A percentile compares a stretch with the other conserved stretches of the same genome.
Conservation (phyloP, 192 early-diverging fungal species). For the Phycomyces blakesleeanus region DNA sequence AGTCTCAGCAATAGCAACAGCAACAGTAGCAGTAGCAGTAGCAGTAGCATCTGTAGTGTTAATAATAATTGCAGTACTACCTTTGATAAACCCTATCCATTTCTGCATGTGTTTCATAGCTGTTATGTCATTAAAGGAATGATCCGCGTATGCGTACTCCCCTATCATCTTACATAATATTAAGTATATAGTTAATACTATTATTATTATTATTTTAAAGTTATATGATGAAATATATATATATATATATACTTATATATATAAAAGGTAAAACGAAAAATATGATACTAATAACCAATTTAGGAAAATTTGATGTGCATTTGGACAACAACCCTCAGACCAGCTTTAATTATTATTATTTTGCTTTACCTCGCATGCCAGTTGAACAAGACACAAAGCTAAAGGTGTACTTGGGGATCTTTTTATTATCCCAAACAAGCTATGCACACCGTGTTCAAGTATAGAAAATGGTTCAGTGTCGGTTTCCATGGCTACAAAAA, state of each 20-base stretch:
- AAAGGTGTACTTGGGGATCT: background rate
- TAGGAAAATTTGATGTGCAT: too few relatives aligned
- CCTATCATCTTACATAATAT: conserved; percentile 13
- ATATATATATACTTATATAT: too few relatives aligned
- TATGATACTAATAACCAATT: too few relatives aligned
- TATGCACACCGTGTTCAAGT: background rate
- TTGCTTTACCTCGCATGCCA: background rate
- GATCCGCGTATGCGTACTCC: conserved; percentile 22
- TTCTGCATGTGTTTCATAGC: conserved; percentile 23
- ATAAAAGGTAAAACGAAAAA: too few relatives aligned
- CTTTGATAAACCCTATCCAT: conserved; percentile 19
- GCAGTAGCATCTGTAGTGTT: too few relatives aligned
- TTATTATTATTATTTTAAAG: too few relatives aligned
- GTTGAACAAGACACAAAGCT: background rate
- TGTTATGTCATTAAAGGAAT: conserved; percentile 9
- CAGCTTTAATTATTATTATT: too few relatives aligned
- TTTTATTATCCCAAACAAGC: background rate
- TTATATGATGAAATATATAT: too few relatives aligned
- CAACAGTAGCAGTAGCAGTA: too few relatives aligned
- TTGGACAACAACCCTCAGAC: too few relatives aligned
- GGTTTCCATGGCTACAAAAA: background rate
- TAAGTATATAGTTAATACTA: background rate
- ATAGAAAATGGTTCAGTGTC: background rate
- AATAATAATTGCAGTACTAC: too few relatives aligned
- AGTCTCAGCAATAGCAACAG: too few relatives aligned